Percentiles rank a stretch among this genome's conserved stretches.
Evolutionary conservation across 2,329 filamentous ascomycete species (phyloP).

Genomic region (Diaporthe ilicicola): DNA sequence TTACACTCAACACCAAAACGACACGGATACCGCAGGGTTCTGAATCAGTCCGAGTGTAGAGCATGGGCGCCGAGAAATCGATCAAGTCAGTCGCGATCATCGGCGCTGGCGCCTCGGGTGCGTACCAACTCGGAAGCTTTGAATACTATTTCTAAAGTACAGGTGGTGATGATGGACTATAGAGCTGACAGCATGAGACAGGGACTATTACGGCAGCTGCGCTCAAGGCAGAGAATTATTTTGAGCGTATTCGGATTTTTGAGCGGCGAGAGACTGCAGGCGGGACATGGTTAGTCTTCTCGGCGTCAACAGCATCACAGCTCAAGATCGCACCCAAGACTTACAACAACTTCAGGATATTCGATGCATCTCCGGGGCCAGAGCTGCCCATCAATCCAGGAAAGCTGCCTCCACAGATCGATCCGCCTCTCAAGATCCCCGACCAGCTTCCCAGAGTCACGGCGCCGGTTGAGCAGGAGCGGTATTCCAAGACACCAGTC

Average conservation of each 20-base stretch:
- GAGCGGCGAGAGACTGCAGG: constrained; percentile 52
- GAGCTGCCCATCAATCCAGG: constrained; percentile 50
- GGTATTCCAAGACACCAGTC: constrained; percentile 58
- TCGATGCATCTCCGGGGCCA: constrained; percentile 53
- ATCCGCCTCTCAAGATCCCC: constrained; percentile 56
- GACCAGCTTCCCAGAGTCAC: constrained; percentile 49
- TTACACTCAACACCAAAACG: not conserved
- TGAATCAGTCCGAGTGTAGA: not conserved
- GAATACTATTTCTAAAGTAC: accelerated
- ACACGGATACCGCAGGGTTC: not conserved
- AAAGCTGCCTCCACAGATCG: constrained; percentile 52
- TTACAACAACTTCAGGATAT: constrained; percentile 52
- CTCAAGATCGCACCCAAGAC: too few relatives aligned
- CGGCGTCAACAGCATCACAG: not conserved
- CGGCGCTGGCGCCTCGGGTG: constrained; percentile 54
- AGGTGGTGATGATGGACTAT: not conserved
- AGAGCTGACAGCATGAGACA: constrained; percentile 35
- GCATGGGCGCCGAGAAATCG: constrained; percentile 35
- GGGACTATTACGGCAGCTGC: constrained; percentile 58
- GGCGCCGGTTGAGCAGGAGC: constrained; percentile 52
- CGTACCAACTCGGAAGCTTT: constrained; percentile 22
- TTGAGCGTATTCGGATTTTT: constrained; percentile 52
- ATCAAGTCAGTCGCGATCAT: constrained; percentile 53
- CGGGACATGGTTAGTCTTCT: constrained; percentile 51
- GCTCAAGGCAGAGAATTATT: constrained; percentile 54